A percentile compares a stretch with the other conserved stretches of the same genome.
phyloP scores from a whole-genome alignment of 2,329 filamentous ascomycete genomes.

The Polytolypa hystricis region DNA sequence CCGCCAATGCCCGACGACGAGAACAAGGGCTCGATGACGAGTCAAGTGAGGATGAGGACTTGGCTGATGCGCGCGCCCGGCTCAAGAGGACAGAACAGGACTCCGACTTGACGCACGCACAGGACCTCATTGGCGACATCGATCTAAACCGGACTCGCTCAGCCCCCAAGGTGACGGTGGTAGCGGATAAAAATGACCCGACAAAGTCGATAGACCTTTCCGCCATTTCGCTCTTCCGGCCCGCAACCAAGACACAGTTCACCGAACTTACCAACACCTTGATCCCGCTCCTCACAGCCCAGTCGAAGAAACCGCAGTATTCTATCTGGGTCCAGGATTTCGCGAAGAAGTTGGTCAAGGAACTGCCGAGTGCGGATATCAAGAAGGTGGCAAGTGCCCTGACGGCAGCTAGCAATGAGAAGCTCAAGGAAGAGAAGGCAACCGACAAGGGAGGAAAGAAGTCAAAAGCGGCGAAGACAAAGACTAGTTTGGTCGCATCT shows the following conservation, averaged over 20 bases:
- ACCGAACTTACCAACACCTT: constrained; percentile 65
- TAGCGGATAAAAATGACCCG: constrained; percentile 58
- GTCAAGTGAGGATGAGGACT: constrained; percentile 57
- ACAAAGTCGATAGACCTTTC: constrained; percentile 71
- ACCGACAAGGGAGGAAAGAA: constrained; percentile 94
- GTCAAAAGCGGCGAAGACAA: constrained; percentile 91
- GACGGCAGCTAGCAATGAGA: constrained; percentile 90
- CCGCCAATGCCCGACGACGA: constrained; percentile 49
- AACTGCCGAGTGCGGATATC: constrained; percentile 83
- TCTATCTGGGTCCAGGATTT: constrained; percentile 84
- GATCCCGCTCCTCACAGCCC: constrained; percentile 62
- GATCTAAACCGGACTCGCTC: constrained; percentile 56
- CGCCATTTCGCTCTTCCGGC: constrained; percentile 74
- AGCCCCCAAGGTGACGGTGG: constrained; percentile 53
- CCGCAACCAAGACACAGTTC: constrained; percentile 77
- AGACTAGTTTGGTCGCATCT: constrained; percentile 62
- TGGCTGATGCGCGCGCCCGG: constrained; percentile 61
- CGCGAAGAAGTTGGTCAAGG: constrained; percentile 72
- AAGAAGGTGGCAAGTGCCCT: constrained; percentile 86
- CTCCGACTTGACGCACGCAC: constrained; percentile 75
- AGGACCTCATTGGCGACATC: constrained; percentile 76
- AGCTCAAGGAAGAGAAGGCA: constrained; percentile 96
- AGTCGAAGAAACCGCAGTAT: constrained; percentile 84
- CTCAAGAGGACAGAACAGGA: constrained; percentile 74
- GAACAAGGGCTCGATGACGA: constrained; percentile 49